Conservation (phyloP, 371 early-diverging fungal genomes). For the Nosema muscidifuracis region DNA sequence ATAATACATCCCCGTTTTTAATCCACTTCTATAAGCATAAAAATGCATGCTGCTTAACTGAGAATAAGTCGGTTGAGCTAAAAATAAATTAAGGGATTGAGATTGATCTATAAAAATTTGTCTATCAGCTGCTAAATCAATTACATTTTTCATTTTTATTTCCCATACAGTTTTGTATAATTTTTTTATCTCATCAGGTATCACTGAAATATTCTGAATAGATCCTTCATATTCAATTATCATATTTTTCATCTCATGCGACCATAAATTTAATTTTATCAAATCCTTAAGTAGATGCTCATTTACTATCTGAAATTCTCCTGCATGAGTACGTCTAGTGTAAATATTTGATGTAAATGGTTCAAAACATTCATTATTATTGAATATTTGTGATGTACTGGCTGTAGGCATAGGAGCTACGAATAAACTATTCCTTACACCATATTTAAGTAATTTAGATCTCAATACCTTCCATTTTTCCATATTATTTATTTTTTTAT, state of each 20-base stretch:
- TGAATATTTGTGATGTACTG: slow-evolving; percentile 92
- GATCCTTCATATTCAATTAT: slow-evolving; percentile 88
- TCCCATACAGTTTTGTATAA: slow-evolving; percentile 98
- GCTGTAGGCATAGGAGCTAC: slow-evolving; percentile 99
- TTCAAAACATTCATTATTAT: slow-evolving; percentile 97
- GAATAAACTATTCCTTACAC: slow-evolving; percentile 91
- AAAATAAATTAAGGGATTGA: slow-evolving; percentile 91
- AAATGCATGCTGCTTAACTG: slow-evolving; percentile 95
- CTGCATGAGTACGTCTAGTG: slow-evolving; percentile 89
- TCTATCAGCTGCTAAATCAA: slow-evolving; percentile 74
- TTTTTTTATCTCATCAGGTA: slow-evolving; percentile 81
- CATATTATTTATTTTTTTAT: slow-evolving; percentile 68
- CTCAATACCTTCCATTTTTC: slow-evolving; percentile 85
- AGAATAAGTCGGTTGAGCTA: slow-evolving; percentile 78
- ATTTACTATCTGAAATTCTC: slow-evolving; percentile 98
- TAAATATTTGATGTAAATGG: slow-evolving; percentile 95
- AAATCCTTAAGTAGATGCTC: slow-evolving; percentile 85
- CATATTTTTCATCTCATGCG: slow-evolving; percentile 83
- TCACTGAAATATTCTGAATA: slow-evolving; percentile 72
- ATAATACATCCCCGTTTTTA: slow-evolving; percentile 99
- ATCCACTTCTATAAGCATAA: slow-evolving; percentile 91
- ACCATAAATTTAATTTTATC: slow-evolving; percentile 83
- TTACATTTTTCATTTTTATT: slow-evolving; percentile 73
- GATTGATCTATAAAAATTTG: slow-evolving; percentile 96
- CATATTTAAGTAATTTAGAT: slow-evolving; percentile 72